Conservation (phyloP, 352 stramenopile species). For the Blastocystis sp. region DNA sequence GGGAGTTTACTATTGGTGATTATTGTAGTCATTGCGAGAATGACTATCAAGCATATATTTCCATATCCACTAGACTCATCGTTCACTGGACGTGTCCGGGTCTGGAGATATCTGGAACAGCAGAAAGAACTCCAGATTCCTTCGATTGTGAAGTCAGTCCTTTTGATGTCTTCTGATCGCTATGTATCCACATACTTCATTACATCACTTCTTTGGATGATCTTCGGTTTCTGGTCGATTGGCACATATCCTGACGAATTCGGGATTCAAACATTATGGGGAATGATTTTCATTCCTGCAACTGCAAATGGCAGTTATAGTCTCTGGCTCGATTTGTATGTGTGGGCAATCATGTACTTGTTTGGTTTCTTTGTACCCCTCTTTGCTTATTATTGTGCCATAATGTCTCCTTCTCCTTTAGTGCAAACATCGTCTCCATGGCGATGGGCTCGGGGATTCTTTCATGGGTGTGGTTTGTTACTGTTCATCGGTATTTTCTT, state of each 20-base stretch:
- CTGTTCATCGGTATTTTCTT: conserved; percentile 29
- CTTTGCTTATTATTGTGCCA: conserved; percentile 15
- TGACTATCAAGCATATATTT: conserved; percentile 6
- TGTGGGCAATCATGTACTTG: neutral
- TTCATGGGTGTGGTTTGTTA: neutral
- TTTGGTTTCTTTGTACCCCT: conserved; percentile 28
- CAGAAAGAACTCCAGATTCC: neutral
- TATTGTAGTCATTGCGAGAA: neutral
- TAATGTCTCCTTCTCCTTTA: neutral
- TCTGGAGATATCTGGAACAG: neutral
- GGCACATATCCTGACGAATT: conserved; percentile 15
- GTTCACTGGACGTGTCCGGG: neutral
- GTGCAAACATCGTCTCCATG: neutral
- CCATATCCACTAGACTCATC: neutral
- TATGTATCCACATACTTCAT: conserved; percentile 20
- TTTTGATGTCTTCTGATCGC: conserved; percentile 2
- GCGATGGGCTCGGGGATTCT: neutral
- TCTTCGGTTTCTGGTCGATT: conserved; percentile 41
- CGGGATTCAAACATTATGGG: conserved; percentile 22
- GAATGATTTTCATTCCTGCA: conserved; percentile 12
- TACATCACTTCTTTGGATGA: conserved; percentile 17
- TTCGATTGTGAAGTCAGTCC: neutral
- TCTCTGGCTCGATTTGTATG: conserved; percentile 40
- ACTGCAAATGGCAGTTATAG: conserved; percentile 4
- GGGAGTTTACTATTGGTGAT: neutral